Evolutionary conservation across 768 basidiomycete species (phyloP).

Genomic region (Termitomyces bulborhizus): DNA sequence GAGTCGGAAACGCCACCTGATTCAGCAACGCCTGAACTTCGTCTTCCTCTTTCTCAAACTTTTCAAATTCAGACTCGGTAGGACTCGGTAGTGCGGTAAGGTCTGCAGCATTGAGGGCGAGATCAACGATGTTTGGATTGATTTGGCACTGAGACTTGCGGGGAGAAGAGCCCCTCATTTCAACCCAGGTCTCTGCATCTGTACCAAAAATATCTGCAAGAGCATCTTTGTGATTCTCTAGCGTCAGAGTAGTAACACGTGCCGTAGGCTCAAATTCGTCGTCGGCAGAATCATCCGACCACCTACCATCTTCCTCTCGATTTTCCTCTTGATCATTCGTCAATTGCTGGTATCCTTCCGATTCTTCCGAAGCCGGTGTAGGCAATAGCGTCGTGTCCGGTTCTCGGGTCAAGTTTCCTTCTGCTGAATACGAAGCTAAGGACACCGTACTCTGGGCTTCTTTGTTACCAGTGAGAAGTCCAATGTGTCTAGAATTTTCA

Average conservation of each 20-base stretch:
- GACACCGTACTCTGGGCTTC: conserved; percentile 32
- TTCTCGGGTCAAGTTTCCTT: conserved; percentile 3
- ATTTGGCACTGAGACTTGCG: conserved; percentile 17
- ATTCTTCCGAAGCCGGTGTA: conserved; percentile 15
- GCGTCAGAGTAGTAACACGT: conserved; percentile 26
- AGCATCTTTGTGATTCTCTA: conserved; percentile 35
- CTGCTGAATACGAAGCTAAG: conserved; percentile 15
- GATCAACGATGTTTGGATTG: conserved; percentile 45
- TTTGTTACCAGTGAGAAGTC: conserved; percentile 47
- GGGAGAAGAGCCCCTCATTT: conserved; percentile 34
- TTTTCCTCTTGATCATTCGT: conserved; percentile 12
- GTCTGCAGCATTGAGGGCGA: conserved; percentile 44
- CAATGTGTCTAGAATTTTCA: conserved; percentile 33
- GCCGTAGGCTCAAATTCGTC: conserved; percentile 36
- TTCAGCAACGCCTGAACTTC: conserved; percentile 35
- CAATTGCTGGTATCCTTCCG: conserved; percentile 27
- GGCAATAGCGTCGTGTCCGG: neutral
- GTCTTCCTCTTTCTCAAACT: conserved; percentile 29
- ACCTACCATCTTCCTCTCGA: conserved; percentile 1
- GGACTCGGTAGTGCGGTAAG: conserved; percentile 21
- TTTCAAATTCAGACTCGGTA: conserved; percentile 18
- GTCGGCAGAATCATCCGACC: conserved; percentile 20
- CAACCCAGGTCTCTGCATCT: conserved; percentile 60
- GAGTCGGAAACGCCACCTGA: conserved; percentile 29
- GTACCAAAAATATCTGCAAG: conserved; percentile 58